A percentile compares a stretch with the other conserved stretches of the same genome.
Conservation (phyloP, 768 basidiomycete genomes). For the Hemileccinum impolitum region DNA sequence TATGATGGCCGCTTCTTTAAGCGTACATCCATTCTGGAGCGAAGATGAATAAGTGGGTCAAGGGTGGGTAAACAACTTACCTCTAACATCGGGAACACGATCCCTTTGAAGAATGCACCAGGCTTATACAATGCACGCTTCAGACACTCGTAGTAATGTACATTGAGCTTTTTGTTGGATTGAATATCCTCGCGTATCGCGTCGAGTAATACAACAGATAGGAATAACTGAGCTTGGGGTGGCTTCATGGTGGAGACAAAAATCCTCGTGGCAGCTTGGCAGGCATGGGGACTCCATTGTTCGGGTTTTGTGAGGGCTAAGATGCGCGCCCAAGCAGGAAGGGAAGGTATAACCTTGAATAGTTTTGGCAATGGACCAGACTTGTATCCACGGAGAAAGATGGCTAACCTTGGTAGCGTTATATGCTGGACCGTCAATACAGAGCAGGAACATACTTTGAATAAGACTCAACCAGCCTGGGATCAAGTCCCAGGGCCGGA, state of each 20-base stretch:
- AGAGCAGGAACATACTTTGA: conserved; percentile 65
- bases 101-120: conserved; percentile 96
- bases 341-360: conserved; percentile 96
- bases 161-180: conserved; percentile 82
- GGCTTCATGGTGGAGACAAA: conserved; percentile 98
- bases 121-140: conserved; percentile 95
- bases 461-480: conserved; percentile 90
- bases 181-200: conserved; percentile 87
- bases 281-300: conserved; percentile 94
- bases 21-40: conserved; percentile 70
- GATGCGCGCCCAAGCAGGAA: conserved; percentile 94
- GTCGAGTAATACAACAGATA: conserved; percentile 88
- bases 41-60: conserved; percentile 28
- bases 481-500: conserved; percentile 85
- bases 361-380: conserved; percentile 94
- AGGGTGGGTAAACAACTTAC: conserved; percentile 42
- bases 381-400: conserved; percentile 83
- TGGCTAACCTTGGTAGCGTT: conserved; percentile 62
- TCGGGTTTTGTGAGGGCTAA: conserved; percentile 90
- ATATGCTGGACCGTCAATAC: neutral
- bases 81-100: conserved; percentile 92
- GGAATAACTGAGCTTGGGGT: conserved; percentile 86
- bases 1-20: conserved; percentile 93
- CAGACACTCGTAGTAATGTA: conserved; percentile 91
- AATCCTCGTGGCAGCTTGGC: conserved; percentile 89